Evolutionary conservation across 2,329 filamentous ascomycete species (phyloP).

Genomic region (Thelonectria discophora): DNA sequence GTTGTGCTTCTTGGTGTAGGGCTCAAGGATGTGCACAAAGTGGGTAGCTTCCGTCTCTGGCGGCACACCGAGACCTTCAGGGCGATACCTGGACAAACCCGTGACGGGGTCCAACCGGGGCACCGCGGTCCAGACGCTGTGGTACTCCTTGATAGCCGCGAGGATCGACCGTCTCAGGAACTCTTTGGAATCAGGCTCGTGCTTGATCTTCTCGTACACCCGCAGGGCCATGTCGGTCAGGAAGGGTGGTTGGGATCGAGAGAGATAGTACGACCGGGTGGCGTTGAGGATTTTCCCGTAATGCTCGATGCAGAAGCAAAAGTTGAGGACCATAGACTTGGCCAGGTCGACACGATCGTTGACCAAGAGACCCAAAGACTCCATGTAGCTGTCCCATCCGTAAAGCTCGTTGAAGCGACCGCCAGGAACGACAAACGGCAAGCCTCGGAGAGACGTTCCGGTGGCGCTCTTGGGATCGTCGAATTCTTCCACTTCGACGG

Average conservation of each 20-base stretch:
- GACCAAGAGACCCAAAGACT: slow-evolving; percentile 86
- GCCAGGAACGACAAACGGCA: slow-evolving; percentile 97
- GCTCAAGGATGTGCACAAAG: slow-evolving; percentile 83
- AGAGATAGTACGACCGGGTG: slow-evolving; percentile 94
- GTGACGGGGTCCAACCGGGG: slow-evolving; percentile 81
- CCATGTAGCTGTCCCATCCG: slow-evolving; percentile 99
- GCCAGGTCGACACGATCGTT: slow-evolving; percentile 87
- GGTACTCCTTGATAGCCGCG: slow-evolving; percentile 96
- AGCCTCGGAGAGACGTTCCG: slow-evolving; percentile 76
- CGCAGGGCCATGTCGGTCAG: slow-evolving; percentile 96
- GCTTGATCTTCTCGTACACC: slow-evolving; percentile 92
- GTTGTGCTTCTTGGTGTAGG: slow-evolving; percentile 83
- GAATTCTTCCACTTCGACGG: slow-evolving; percentile 85
- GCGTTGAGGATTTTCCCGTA: slow-evolving; percentile 99
- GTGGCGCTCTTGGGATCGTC: slow-evolving; percentile 66
- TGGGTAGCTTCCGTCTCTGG: slow-evolving; percentile 91
- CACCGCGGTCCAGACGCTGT: slow-evolving; percentile 84
- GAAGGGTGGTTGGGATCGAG: slow-evolving; percentile 94
- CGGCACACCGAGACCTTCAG: slow-evolving; percentile 84
- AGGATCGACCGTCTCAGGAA: slow-evolving; percentile 83
- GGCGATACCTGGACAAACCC: slow-evolving; percentile 85
- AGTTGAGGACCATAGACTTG: slow-evolving; percentile 95
- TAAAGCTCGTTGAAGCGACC: slow-evolving; percentile 98
- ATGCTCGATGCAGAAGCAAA: slow-evolving; percentile 97
- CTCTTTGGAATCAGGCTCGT: slow-evolving; percentile 80